phyloP scores from a whole-genome alignment of 2,329 filamentous ascomycete species.

The Thelonectria olida region DNA sequence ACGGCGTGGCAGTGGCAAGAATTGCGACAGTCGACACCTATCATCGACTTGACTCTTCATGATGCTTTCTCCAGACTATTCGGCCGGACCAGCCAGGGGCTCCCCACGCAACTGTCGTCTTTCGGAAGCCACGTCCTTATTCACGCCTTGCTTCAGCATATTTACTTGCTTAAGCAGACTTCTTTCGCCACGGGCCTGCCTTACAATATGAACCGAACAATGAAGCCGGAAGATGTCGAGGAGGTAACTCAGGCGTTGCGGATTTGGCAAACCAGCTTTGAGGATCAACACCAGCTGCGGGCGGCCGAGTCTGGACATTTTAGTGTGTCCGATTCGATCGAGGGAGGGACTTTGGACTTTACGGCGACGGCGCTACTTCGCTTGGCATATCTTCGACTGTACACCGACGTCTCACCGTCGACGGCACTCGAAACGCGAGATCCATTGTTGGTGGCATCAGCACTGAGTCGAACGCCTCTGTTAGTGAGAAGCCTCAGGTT shows the following conservation, averaged over 20 bases:
- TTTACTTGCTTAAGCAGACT: conserved; percentile 74
- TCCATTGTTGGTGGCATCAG: conserved; percentile 66
- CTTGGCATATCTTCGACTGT: conserved; percentile 71
- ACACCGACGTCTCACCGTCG: conserved; percentile 71
- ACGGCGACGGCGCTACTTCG: conserved; percentile 70
- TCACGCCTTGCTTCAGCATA: conserved; percentile 76
- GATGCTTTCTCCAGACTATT: conserved; percentile 66
- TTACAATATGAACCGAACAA: conserved; percentile 59
- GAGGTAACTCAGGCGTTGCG: conserved; percentile 64
- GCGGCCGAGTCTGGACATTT: conserved; percentile 59
- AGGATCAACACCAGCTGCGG: conserved; percentile 62
- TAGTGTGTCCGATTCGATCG: conserved; percentile 58
- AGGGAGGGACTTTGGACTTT: conserved; percentile 70
- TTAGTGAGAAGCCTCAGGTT: conserved; percentile 68
- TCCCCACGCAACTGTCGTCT: conserved; percentile 62
- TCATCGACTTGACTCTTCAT: conserved; percentile 63
- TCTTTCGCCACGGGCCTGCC: conserved; percentile 59
- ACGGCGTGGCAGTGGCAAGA: conserved; percentile 69
- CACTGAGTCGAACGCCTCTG: conserved; percentile 66
- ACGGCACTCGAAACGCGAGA: conserved; percentile 73
- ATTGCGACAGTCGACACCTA: conserved; percentile 59
- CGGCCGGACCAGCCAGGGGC: conserved; percentile 58
- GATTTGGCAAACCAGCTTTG: conserved; percentile 67
- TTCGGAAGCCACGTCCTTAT: conserved; percentile 77
- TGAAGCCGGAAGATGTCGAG: conserved; percentile 65